A percentile compares a stretch with the other conserved stretches of the same genome.
These are phyloP conservation scores for Xerocomus amazonicus DNA, from an alignment of 1,284 basidiomycete genomes.

Conservation along the genomic window DNA sequence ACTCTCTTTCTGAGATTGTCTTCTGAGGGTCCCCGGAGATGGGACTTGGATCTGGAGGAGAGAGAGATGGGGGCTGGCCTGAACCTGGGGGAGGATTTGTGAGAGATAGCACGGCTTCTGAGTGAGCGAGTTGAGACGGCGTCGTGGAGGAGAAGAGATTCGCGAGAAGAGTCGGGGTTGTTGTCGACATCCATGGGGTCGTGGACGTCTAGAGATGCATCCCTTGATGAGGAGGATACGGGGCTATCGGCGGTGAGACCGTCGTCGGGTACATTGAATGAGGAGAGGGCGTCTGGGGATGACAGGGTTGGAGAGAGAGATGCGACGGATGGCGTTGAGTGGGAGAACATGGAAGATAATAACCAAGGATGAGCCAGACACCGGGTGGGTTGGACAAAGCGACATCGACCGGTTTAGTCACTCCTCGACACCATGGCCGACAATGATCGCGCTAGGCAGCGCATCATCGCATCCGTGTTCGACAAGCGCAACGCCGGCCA, in stretches of 20 bases:
- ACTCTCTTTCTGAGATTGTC: slow-evolving; percentile 29
- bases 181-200: slow-evolving; percentile 29
- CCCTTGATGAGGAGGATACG: slow-evolving; percentile 32
- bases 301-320: slow-evolving; percentile 28
- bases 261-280: slow-evolving; percentile 32
- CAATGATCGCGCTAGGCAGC: slow-evolving; percentile 49
- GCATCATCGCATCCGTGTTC: slow-evolving; percentile 84
- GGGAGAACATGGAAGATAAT: slow-evolving; percentile 2
- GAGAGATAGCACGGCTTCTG: slow-evolving; percentile 21
- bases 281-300: slow-evolving; percentile 29
- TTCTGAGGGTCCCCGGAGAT: slow-evolving; percentile 22
- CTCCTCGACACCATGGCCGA: slow-evolving; percentile 47
- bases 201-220: slow-evolving; percentile 29
- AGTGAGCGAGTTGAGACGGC: slow-evolving; percentile 25
- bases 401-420: slow-evolving; percentile 2
- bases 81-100: slow-evolving; percentile 23
- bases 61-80: slow-evolving; percentile 23
- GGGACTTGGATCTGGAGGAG: slow-evolving; percentile 27
- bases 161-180: slow-evolving; percentile 25
- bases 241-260: slow-evolving; percentile 28
- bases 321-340: slow-evolving; percentile 3
- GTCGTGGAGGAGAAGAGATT: slow-evolving; percentile 27
- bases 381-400: neutral
- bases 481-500: slow-evolving; percentile 62
- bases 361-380: neutral